Conservation (phyloP, 2,329 filamentous ascomycete species). For the Botryotinia calthae region DNA sequence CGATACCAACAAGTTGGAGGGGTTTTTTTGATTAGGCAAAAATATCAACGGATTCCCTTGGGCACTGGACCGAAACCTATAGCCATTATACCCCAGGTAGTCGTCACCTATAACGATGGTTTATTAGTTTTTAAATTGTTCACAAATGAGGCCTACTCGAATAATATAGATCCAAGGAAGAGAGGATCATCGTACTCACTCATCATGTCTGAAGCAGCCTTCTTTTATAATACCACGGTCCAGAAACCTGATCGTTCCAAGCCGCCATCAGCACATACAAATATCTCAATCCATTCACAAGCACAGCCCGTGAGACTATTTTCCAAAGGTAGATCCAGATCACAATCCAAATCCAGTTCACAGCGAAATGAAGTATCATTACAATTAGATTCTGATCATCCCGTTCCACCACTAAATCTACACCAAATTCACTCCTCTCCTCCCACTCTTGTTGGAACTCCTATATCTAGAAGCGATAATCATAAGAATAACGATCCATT, state of each 20-base stretch:
- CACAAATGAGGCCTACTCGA: not conserved
- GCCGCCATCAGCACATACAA: constrained; percentile 30
- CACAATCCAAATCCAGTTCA: constrained; percentile 23
- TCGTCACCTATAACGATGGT: not conserved
- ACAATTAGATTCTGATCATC: not conserved
- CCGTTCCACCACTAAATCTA: constrained; percentile 10
- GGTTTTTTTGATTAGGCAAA: not conserved
- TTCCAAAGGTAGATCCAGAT: constrained; percentile 25
- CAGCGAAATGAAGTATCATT: constrained; percentile 10
- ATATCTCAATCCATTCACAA: constrained; percentile 28
- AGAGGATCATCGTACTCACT: not conserved
- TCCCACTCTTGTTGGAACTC: constrained; percentile 13
- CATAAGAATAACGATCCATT: constrained; percentile 4
- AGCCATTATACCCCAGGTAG: not conserved
- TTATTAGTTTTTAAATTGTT: not conserved
- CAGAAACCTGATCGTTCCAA: constrained; percentile 29
- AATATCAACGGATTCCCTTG: not conserved
- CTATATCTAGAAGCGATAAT: constrained; percentile 15
- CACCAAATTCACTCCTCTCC: not conserved
- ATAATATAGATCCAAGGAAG: not conserved
- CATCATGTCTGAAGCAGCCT: constrained; percentile 33
- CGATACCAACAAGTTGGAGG: not conserved
- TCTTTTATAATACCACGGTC: constrained; percentile 29
- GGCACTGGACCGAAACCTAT: not conserved
- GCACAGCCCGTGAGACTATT: constrained; percentile 28